phyloP scores from a whole-genome alignment of 306 rosid genomes.

The Dryas drummondii region DNA sequence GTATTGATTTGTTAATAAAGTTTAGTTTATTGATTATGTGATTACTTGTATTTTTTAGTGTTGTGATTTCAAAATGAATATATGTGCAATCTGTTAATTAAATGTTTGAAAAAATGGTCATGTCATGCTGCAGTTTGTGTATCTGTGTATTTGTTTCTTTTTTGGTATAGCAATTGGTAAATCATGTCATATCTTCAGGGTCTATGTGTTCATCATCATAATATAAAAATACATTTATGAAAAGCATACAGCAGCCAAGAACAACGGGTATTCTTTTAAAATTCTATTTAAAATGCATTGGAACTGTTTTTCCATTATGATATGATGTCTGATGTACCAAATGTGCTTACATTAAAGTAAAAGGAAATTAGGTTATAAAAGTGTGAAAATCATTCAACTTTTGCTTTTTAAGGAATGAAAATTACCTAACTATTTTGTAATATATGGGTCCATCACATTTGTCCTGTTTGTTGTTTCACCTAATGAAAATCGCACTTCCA shows the following conservation, averaged over 20 bases:
- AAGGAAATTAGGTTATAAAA: not conserved
- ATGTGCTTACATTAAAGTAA: not conserved
- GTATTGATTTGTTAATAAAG: not conserved
- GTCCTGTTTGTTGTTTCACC: not conserved
- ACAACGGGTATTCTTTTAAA: not conserved
- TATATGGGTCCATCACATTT: not conserved
- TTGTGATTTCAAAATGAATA: not conserved
- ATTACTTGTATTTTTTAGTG: not conserved
- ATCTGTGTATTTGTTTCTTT: not conserved
- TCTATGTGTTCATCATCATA: not conserved
- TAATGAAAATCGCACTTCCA: not conserved
- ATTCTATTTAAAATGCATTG: too few species aligned
- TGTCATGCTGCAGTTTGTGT: too few species aligned
- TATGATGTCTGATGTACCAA: not conserved
- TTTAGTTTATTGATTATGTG: not conserved
- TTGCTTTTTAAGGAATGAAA: not conserved
- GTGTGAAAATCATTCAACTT: not conserved
- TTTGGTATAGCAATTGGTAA: not conserved
- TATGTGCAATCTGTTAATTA: not conserved
- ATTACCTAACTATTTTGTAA: not conserved
- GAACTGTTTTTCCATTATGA: not conserved
- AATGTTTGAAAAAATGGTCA: not conserved
- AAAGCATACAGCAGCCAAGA: not conserved
- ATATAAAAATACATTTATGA: not conserved
- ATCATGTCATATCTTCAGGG: too few species aligned